These are phyloP conservation scores for Yamadazyma sp. DNA, from an alignment of 805 yeast species.

Conservation along the genomic window DNA sequence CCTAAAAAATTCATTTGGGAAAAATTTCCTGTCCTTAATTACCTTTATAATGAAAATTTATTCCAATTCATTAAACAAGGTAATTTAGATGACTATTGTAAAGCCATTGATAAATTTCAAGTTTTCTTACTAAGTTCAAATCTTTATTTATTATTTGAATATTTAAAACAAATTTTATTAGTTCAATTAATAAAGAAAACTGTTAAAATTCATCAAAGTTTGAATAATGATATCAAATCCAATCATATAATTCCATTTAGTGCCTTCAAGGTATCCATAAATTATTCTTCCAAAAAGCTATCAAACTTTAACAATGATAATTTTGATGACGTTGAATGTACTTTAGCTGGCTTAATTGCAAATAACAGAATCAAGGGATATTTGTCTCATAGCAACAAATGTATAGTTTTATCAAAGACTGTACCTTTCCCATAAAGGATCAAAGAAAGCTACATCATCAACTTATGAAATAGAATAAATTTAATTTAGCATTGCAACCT, in stretches of 20 bases:
- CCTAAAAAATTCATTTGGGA: conserved; percentile 45
- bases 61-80: conserved; percentile 52
- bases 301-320: conserved; percentile 12
- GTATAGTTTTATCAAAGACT: conserved; percentile 71
- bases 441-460: no score
- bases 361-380: conserved; percentile 71
- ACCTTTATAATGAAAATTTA: conserved; percentile 44
- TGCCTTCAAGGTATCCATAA: conserved; percentile 33
- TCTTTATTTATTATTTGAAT: conserved; percentile 57
- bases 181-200: conserved; percentile 48
- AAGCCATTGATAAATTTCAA: conserved; percentile 43
- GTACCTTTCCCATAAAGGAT: conserved; percentile 56
- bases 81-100: conserved; percentile 51
- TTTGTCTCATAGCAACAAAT: conserved; percentile 69
- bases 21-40: conserved; percentile 37
- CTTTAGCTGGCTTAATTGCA: conserved; percentile 62
- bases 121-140: conserved; percentile 52
- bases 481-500: no score
- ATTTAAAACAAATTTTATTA: conserved; percentile 49
- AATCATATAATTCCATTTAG: conserved; percentile 39
- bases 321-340: conserved; percentile 63
- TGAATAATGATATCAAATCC: conserved; percentile 17
- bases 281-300: neutral
- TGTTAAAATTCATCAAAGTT: conserved; percentile 17
- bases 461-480: no score